These are phyloP conservation scores for Tetrahymena thermophila DNA, from an alignment of 73 alveolate genomes.

Conservation along the genomic window DNA sequence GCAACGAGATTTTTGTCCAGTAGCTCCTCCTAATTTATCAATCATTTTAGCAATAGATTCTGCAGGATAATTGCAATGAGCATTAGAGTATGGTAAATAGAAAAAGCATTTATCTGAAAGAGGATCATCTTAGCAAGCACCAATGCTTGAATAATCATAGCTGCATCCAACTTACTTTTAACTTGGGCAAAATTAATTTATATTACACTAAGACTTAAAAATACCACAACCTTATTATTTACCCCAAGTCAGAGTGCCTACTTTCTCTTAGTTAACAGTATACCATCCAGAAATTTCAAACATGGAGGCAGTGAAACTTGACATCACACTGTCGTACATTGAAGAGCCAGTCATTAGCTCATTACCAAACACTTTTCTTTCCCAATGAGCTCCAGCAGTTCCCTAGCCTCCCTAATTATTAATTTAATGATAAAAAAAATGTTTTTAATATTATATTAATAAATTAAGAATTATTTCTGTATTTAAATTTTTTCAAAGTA, in stretches of 20 bases:
- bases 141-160: conserved; percentile 22
- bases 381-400: conserved; percentile 45
- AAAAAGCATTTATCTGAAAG: conserved; percentile 9
- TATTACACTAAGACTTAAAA: background rate
- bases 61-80: conserved; percentile 18
- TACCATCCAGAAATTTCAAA: conserved; percentile 42
- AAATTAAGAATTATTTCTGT: too few relatives aligned
- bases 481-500: too few relatives aligned
- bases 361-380: conserved; percentile 28
- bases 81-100: conserved; percentile 10
- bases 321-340: conserved; percentile 1
- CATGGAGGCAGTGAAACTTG: conserved; percentile 3
- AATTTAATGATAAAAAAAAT: background rate
- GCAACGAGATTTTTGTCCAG: conserved; percentile 9
- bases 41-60: background rate
- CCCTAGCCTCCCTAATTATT: conserved; percentile 19
- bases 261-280: background rate
- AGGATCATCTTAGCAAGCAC: conserved; percentile 8
- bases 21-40: conserved; percentile 9
- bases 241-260: conserved; percentile 39
- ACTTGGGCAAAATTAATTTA: conserved; percentile 1
- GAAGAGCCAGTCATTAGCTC: conserved; percentile 32
- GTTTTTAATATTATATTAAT: too few relatives aligned
- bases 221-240: conserved; percentile 19
- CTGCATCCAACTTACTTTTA: background rate